Percentiles rank a stretch among this genome's conserved stretches.
These are phyloP conservation scores for Penicillium daleae DNA, from an alignment of 495 filamentous ascomycete species.

Conservation along the genomic window DNA sequence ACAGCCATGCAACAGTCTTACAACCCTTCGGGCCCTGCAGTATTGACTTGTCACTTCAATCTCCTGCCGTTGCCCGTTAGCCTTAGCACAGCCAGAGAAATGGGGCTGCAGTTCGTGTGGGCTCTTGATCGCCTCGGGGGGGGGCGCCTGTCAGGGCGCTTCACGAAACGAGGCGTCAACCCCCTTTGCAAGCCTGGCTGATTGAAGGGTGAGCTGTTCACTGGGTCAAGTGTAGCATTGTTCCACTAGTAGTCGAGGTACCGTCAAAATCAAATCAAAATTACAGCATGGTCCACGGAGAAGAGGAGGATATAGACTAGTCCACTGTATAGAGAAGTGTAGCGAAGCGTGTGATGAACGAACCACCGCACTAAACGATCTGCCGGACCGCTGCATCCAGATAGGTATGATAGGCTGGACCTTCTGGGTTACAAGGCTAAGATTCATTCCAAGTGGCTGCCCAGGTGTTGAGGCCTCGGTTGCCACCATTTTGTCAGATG, in stretches of 20 bases:
- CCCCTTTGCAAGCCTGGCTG: background rate
- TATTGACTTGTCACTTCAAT: background rate
- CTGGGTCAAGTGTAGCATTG: background rate
- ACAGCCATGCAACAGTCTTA: background rate
- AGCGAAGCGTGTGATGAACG: background rate
- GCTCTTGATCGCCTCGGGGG: background rate
- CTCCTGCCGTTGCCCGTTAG: background rate
- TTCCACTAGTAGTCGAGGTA: background rate
- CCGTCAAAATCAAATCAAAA: too few relatives aligned
- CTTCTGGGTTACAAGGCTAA: background rate
- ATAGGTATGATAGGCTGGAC: background rate
- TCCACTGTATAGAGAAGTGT: background rate
- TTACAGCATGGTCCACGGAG: too few relatives aligned
- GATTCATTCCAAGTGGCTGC: too few relatives aligned
- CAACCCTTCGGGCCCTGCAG: background rate
- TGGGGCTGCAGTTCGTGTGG: background rate
- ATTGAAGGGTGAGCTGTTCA: background rate
- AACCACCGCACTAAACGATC: slow-evolving; percentile 7
- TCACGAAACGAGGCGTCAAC: background rate
- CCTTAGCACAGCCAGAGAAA: slow-evolving; percentile 7
- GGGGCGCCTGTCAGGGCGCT: slow-evolving; percentile 2
- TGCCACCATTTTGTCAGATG: background rate
- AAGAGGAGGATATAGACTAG: too few relatives aligned
- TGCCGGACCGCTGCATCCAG: slow-evolving; percentile 3
- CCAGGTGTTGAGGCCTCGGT: background rate